Percentiles rank a stretch among this genome's conserved stretches.
phyloP scores from a whole-genome alignment of 2,329 filamentous ascomycete genomes.

The Zasmidium angulare region DNA sequence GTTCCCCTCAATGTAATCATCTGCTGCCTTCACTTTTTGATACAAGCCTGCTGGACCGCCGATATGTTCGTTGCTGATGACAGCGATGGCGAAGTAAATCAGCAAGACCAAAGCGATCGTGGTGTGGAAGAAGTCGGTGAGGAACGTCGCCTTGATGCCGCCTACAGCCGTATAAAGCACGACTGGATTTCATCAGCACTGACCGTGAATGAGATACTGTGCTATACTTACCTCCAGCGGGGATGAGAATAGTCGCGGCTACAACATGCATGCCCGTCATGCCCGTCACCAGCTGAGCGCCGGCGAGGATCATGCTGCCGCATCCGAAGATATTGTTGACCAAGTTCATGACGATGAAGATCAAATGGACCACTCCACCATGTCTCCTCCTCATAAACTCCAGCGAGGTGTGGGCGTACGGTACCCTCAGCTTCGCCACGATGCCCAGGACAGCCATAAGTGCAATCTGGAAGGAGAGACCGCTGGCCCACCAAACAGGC shows the following conservation, averaged over 20 bases:
- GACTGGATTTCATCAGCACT: constrained; percentile 29
- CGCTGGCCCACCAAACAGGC: constrained; percentile 38
- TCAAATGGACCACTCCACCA: constrained; percentile 25
- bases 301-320: constrained; percentile 32
- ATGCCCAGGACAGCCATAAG: constrained; percentile 52
- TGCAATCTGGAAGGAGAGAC: constrained; percentile 50
- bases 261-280: constrained; percentile 51
- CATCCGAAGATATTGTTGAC: constrained; percentile 42
- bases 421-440: constrained; percentile 50
- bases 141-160: constrained; percentile 51
- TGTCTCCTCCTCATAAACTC: constrained; percentile 49
- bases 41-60: constrained; percentile 47
- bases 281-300: constrained; percentile 29
- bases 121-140: constrained; percentile 52
- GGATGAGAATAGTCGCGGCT: constrained; percentile 49
- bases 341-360: constrained; percentile 31
- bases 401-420: constrained; percentile 52
- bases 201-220: constrained; percentile 1
- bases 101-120: constrained; percentile 49
- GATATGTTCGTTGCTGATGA: constrained; percentile 45
- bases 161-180: constrained; percentile 51
- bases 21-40: constrained; percentile 47
- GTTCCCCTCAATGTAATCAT: constrained; percentile 47
- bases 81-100: constrained; percentile 49
- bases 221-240: constrained; percentile 42